Evolutionary conservation across 75 land plant species (phyloP), one percentile per base, ranked within the genome.

Genomic region (Adiantum capillusveneris): DNA sequence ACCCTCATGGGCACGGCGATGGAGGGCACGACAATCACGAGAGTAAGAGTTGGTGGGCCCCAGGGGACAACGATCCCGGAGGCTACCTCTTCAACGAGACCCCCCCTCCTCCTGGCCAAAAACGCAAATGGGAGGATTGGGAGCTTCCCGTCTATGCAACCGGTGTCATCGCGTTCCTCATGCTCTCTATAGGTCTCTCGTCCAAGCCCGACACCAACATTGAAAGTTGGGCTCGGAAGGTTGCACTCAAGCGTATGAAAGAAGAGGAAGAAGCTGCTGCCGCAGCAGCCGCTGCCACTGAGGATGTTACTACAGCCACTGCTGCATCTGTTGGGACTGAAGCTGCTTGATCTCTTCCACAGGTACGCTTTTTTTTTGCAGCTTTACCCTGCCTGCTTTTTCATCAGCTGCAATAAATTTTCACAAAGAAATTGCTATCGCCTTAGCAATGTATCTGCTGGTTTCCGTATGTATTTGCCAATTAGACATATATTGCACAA

Each of bases 221-320:
- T 59, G 98, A 93, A 77, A 88, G 89, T 36, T 93, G 98, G 98
- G 98, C 98, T 14, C 98, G 80, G 46, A 81, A 85, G 83, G 85
- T 89, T 44, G 98, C 98, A 12, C 79, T 93, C 19, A 81, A 85
- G 54, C 76, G 95, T 30, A 76, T 93, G 53, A 60, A 69, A 60
- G 69, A 63, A 57, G 67, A 55, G 37, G 72, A 58, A 41, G 17
- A 12, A 19, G 39, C 19, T 61, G 63, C 27, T 20, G 63, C 25
- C 3, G 29, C 44, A 44, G 63, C 26, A 12, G 12, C 56, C 9
- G 60, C 37, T 7, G 26, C 11, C 3, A 5, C 14, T 29, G 29
- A 56, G 26, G 18, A 7, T 17, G 25, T 6, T 7, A n/a, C n/a
- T n/a, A n/a, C n/a, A n/a, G 63, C 27, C 11, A 55, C 25, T 18